Percentiles rank a stretch among this genome's conserved stretches.
Evolutionary conservation across 2,329 filamentous ascomycete species (phyloP).

Genomic region (Fusarium decemcellulare): DNA sequence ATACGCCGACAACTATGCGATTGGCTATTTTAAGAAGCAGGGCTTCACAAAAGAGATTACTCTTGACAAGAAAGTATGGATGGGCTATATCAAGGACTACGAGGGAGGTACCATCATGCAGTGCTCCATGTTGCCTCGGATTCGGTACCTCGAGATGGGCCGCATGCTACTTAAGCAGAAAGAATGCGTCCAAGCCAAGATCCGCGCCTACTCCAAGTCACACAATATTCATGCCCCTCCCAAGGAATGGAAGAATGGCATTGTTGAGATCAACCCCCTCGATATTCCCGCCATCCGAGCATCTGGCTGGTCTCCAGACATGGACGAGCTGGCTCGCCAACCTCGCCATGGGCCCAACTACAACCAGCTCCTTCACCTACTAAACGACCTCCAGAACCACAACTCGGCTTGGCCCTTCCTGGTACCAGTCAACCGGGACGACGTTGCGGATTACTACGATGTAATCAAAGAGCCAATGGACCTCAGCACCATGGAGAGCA

Average conservation of each 20-base stretch:
- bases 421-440: conserved; percentile 92
- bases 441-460: conserved; percentile 98
- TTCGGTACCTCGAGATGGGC: conserved; percentile 92
- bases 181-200: conserved; percentile 94
- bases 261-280: conserved; percentile 85
- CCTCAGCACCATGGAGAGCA: conserved; percentile 93
- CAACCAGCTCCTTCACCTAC: conserved; percentile 90
- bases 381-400: conserved; percentile 97
- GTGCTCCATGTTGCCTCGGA: conserved; percentile 95
- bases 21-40: conserved; percentile 99
- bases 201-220: conserved; percentile 89
- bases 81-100: conserved; percentile 99
- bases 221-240: conserved; percentile 91
- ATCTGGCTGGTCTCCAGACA: conserved; percentile 95
- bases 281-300: conserved; percentile 89
- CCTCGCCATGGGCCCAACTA: conserved; percentile 97
- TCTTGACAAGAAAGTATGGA: conserved; percentile 90
- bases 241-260: conserved; percentile 84
- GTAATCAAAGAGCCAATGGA: conserved; percentile 99
- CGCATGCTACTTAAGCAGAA: conserved; percentile 98
- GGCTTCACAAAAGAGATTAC: conserved; percentile 99
- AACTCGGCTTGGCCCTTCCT: conserved; percentile 95
- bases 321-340: conserved; percentile 96
- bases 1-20: conserved; percentile 98
- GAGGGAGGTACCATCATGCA: conserved; percentile 99